Base-by-base conservation (phyloP, 495 filamentous ascomycete species). In the Tirmania nivea region DNA sequence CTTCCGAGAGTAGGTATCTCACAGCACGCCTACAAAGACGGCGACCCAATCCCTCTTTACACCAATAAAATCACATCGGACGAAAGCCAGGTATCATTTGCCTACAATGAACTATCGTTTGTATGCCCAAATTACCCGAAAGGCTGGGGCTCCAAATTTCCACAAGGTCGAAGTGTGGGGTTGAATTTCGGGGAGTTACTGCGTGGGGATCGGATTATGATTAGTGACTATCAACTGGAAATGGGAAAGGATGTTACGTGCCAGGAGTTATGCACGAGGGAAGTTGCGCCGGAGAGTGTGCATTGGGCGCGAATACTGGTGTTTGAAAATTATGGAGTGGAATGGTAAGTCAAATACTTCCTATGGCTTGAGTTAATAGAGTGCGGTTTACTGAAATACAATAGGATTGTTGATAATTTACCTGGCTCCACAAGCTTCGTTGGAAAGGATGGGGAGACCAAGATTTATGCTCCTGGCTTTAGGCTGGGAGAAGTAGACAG, bases 21-120 rank as follows among this genome's bases (percentile, higher is more conserved):
- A 31, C 25, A 7, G 7, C 84, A 80, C 57, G 84, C 78, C 62
- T 95, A 94, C 65, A 73, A 74, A 51, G 80, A 89, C 55, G 73
- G 76, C 64, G 83, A 94, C 59, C 70, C 79, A 5, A 86, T 94
- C 31, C 86, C 86, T 0, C 73, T 95, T 7, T 77, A 87, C n/a
- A 85, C 90, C 53, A 95, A 95, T 69, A 94, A 95, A 67, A 81
- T 92, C 60, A 92, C 88, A 69, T 93, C 86, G 56, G 87, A 93
- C 69, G 79, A 85, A 58, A 89, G 86, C 0, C 83, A 94, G 65
- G 70, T 95, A 9, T 86, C 93, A 67, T 95, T 86, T 76, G 87
- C 88, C 58, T 94, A 89, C 70, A 87, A 81, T 61, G 85, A 93
- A 60, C 80, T 93, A 10, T 86, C 88, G 20, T 94, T 95, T 64